These are phyloP conservation scores for Cymbopogon flexuosus DNA, from an alignment of 202 grass and related monocot species.

Conservation along the genomic window DNA sequence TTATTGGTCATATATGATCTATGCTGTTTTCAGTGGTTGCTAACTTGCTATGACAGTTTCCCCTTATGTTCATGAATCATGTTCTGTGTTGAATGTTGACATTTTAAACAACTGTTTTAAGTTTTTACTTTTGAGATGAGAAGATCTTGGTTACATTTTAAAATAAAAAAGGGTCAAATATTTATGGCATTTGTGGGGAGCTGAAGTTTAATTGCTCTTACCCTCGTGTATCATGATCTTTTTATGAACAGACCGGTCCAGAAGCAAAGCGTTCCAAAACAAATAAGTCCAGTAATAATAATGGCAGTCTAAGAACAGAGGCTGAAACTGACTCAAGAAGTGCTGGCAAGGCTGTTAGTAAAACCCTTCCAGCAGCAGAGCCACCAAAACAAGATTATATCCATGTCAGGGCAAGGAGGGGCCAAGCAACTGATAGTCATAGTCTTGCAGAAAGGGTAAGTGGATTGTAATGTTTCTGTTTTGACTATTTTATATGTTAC, in stretches of 20 bases:
- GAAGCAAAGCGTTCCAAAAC: conserved; percentile 64
- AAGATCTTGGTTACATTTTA: not conserved
- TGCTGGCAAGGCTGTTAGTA: conserved; percentile 49
- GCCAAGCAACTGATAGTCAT: conserved; percentile 97
- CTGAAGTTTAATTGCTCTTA: not conserved
- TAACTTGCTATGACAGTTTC: not conserved
- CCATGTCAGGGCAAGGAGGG: conserved; percentile 96
- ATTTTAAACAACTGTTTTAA: not conserved
- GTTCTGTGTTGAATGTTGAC: not conserved
- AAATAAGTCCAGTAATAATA: conserved; percentile 53
- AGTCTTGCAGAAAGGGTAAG: conserved; percentile 98
- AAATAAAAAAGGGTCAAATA: not conserved
- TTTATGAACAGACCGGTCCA: conserved; percentile 47
- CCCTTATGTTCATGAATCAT: not conserved
- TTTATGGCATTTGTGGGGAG: too few species aligned
- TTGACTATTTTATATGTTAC: not conserved
- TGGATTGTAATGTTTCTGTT: not conserved
- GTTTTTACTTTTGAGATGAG: not conserved
- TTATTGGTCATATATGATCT: not conserved
- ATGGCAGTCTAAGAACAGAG: conserved; percentile 53
- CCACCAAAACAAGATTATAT: conserved; percentile 91
- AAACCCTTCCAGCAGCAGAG: conserved; percentile 49
- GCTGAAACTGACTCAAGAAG: conserved; percentile 56
- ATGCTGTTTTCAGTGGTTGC: not conserved
- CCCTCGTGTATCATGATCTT: not conserved